Percentiles rank a stretch among this genome's conserved stretches.
These are phyloP conservation scores for Corylus heterophylla DNA, from an alignment of 306 rosid species.

Conservation along the genomic window DNA sequence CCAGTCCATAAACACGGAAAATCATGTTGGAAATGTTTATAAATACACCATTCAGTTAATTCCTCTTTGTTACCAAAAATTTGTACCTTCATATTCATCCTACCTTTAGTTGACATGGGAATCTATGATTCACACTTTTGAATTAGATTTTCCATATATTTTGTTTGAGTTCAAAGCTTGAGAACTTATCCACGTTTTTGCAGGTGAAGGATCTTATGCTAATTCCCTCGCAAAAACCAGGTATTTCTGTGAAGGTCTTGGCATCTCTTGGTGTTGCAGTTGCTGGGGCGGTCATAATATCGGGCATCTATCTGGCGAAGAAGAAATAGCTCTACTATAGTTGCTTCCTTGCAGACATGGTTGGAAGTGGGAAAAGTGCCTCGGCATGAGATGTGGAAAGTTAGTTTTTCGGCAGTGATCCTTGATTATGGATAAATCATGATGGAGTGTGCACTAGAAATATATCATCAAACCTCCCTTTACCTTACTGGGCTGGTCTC, in stretches of 20 bases:
- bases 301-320: slow-evolving; percentile 69
- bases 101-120: background rate
- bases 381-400: background rate
- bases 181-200: slow-evolving; percentile 8
- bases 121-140: background rate
- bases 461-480: background rate
- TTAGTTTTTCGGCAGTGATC: background rate
- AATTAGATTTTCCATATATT: background rate
- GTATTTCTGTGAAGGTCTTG: slow-evolving; percentile 41
- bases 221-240: slow-evolving; percentile 50
- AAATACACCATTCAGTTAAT: slow-evolving; percentile 3
- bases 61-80: slow-evolving; percentile 3
- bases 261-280: slow-evolving; percentile 59
- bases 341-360: background rate
- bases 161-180: background rate
- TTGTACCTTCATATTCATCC: slow-evolving; percentile 4
- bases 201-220: slow-evolving; percentile 80
- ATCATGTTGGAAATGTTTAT: background rate
- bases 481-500: background rate
- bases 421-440: background rate
- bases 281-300: slow-evolving; percentile 71
- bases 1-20: background rate
- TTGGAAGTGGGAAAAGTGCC: background rate
- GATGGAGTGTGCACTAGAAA: background rate
- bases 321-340: slow-evolving; percentile 49